phyloP scores from a whole-genome alignment of 2,329 filamentous ascomycete genomes.

The Xylogone sp. region DNA sequence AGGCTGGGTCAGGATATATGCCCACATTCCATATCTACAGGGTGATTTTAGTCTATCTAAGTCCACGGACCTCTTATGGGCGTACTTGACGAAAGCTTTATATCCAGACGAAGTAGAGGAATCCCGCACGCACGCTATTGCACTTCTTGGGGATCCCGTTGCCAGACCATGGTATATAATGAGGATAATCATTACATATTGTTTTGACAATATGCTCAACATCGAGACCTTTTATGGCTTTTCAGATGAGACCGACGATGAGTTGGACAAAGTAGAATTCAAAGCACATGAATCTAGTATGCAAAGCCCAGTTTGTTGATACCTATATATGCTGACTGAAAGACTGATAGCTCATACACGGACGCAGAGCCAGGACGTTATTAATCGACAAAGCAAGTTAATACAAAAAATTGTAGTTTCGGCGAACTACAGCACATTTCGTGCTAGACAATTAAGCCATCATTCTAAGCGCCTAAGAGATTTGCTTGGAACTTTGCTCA shows the following conservation, averaged over 20 bases:
- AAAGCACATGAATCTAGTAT: slow-evolving; percentile 24
- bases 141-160: slow-evolving; percentile 28
- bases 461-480: slow-evolving; percentile 32
- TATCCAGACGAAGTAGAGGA: slow-evolving; percentile 24
- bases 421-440: slow-evolving; percentile 26
- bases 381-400: slow-evolving; percentile 32
- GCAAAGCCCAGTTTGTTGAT: slow-evolving; percentile 1
- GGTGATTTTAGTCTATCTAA: slow-evolving; percentile 18
- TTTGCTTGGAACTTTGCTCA: slow-evolving; percentile 40
- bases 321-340: background rate
- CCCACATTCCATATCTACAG: slow-evolving; percentile 13
- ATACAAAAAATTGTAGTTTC: slow-evolving; percentile 35
- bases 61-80: slow-evolving; percentile 28
- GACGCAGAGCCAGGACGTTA: slow-evolving; percentile 30
- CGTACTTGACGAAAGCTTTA: slow-evolving; percentile 32
- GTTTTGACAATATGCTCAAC: slow-evolving; percentile 31
- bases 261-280: slow-evolving; percentile 17
- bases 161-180: slow-evolving; percentile 33
- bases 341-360: slow-evolving; percentile 1
- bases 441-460: slow-evolving; percentile 10
- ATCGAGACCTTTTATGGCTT: slow-evolving; percentile 31
- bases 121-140: slow-evolving; percentile 27
- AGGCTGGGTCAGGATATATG: slow-evolving; percentile 25
- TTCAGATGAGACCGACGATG: slow-evolving; percentile 18
- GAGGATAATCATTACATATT: slow-evolving; percentile 34